Percentiles rank a stretch among this genome's conserved stretches.
These are phyloP conservation scores for Coemansia asiatica DNA, from an alignment of 192 early-diverging fungal genomes.

Conservation along the genomic window DNA sequence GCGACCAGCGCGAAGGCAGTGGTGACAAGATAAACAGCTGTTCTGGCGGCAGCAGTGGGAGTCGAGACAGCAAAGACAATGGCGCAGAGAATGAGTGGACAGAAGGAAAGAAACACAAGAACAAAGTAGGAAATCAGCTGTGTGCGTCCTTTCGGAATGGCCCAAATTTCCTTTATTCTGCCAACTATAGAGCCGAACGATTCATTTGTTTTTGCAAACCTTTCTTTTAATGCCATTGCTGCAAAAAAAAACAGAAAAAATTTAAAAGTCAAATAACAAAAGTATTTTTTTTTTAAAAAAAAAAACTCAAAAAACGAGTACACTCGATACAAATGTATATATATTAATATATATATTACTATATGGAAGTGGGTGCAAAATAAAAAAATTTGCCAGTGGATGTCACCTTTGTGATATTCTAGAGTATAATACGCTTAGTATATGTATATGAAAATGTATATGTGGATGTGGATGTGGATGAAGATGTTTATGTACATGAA, in stretches of 20 bases:
- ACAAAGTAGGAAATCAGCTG: constrained; percentile 5
- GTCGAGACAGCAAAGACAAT: constrained; percentile 35
- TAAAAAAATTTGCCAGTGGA: not conserved
- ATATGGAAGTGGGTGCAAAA: not conserved
- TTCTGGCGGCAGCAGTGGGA: constrained; percentile 15
- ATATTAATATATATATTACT: too few species aligned
- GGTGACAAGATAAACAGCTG: constrained; percentile 34
- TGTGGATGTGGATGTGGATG: too few species aligned
- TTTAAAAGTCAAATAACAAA: too few species aligned
- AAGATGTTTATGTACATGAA: too few species aligned
- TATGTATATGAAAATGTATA: not conserved
- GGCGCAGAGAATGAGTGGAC: constrained; percentile 37
- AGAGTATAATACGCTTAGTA: not conserved
- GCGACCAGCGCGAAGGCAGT: constrained; percentile 23
- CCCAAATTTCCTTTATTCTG: constrained; percentile 4
- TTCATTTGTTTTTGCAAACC: not conserved
- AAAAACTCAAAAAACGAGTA: not conserved
- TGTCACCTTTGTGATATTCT: not conserved
- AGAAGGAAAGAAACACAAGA: constrained; percentile 17
- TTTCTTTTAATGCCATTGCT: not conserved
- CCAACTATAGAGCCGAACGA: not conserved
- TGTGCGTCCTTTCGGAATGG: constrained; percentile 11
- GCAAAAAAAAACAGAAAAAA: too few species aligned
- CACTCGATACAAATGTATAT: too few species aligned
- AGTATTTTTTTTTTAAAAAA: too few species aligned